A percentile compares a stretch with the other conserved stretches of the same genome.
Evolutionary conservation across 2,329 filamentous ascomycete species (phyloP).

Genomic region (Moelleriella libera): DNA sequence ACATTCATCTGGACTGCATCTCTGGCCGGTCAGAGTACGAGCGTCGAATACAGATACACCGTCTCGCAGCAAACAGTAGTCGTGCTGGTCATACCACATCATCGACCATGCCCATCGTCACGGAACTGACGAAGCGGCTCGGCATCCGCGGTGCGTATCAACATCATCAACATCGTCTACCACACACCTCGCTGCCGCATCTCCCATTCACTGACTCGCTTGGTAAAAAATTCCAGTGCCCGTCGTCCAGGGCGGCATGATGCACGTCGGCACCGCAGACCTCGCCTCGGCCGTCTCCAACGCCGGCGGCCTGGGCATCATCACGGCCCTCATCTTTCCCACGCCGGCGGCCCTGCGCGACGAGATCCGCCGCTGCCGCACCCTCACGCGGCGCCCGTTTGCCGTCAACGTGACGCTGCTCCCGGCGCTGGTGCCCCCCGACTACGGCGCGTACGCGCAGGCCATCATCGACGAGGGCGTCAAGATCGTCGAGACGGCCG

Average conservation of each 20-base stretch:
- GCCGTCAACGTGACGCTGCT: constrained; percentile 92
- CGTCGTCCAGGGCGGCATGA: constrained; percentile 77
- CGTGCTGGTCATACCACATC: too few relatives aligned
- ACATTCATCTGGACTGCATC: too few relatives aligned
- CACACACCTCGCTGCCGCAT: not conserved
- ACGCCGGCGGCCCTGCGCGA: constrained; percentile 82
- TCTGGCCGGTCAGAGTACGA: too few relatives aligned
- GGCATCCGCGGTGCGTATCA: constrained; percentile 34
- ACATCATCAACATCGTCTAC: not conserved
- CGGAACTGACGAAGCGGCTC: constrained; percentile 41
- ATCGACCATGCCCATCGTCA: constrained; percentile 39
- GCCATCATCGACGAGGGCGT: constrained; percentile 89
- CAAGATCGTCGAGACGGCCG: constrained; percentile 82
- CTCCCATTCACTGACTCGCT: too few relatives aligned
- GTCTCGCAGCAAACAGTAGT: not conserved
- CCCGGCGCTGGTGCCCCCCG: constrained; percentile 74
- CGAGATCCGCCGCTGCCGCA: constrained; percentile 79
- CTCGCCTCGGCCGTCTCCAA: constrained; percentile 65
- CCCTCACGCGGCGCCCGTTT: constrained; percentile 68
- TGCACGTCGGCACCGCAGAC: constrained; percentile 73
- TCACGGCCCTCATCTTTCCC: constrained; percentile 85
- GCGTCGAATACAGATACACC: too few relatives aligned
- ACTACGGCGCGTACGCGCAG: constrained; percentile 85
- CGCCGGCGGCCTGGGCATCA: constrained; percentile 69
- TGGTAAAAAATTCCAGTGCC: constrained; percentile 38